A percentile compares a stretch with the other conserved stretches of the same genome.
Conservation (phyloP, 2,329 filamentous ascomycete species). For the Fusarium sp. region DNA sequence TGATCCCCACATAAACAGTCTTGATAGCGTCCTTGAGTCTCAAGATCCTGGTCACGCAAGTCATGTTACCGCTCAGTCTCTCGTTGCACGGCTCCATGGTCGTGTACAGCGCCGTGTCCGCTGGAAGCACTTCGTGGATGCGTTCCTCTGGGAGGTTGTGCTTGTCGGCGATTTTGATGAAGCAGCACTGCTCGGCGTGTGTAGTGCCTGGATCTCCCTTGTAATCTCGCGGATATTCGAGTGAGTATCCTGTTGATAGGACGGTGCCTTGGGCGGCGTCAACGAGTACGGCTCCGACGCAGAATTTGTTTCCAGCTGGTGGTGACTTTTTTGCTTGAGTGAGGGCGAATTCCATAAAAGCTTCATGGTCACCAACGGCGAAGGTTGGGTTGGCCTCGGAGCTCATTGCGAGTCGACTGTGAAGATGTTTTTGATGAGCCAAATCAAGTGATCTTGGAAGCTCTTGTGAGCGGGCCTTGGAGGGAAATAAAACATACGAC, state of each 20-base stretch:
- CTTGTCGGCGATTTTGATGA: conserved; percentile 56
- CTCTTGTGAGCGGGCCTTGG: too few relatives aligned
- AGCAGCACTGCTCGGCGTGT: conserved; percentile 57
- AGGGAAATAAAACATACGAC: too few relatives aligned
- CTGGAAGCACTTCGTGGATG: conserved; percentile 52
- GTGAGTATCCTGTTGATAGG: conserved; percentile 57
- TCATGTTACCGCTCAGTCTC: conserved; percentile 54
- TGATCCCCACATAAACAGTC: conserved; percentile 54
- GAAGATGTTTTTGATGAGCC: too few relatives aligned
- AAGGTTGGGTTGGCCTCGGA: conserved; percentile 36
- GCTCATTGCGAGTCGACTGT: conserved; percentile 10
- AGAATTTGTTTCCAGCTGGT: conserved; percentile 53
- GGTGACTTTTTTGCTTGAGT: conserved; percentile 51
- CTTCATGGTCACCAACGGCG: conserved; percentile 48
- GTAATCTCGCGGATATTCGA: conserved; percentile 52
- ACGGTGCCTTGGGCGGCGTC: conserved; percentile 51
- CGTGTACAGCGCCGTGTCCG: conserved; percentile 56
- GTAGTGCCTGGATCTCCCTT: conserved; percentile 53
- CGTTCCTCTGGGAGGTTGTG: conserved; percentile 51
- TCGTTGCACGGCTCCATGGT: conserved; percentile 60
- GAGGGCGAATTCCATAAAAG: conserved; percentile 54
- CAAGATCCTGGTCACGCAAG: conserved; percentile 52
- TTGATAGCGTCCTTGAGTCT: conserved; percentile 48
- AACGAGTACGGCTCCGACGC: conserved; percentile 56
- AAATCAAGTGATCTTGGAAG: too few relatives aligned